Evolutionary conservation across 768 basidiomycete species (phyloP), one percentile per base, ranked within the genome.

Genomic region (Auricularia sp.): DNA sequence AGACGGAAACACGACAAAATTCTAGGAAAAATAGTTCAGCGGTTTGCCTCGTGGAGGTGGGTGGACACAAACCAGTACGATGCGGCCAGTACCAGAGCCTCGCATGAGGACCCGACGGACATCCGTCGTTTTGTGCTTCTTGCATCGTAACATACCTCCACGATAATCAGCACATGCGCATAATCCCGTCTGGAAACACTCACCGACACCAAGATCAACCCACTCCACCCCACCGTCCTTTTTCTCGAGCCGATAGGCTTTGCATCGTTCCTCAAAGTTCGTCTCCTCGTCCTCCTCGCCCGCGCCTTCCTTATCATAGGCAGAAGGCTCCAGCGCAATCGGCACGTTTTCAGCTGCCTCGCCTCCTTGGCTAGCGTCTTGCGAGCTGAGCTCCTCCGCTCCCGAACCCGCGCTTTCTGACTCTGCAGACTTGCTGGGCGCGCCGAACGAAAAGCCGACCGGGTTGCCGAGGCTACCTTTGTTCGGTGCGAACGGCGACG

Each of bases 201-300:
- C 67, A 87, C 88, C 90, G 64, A 84, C 70, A 60, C 91, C 90
- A 63, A 88, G 70, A 65, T 88, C 87, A 33, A 74, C 78, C 90
- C 89, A 91, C 36, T 79, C 78, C 47, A 72, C 66, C 63, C 73
- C 67, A 65, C 80, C 72, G 66, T 81, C 80, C 12, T 78, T 76
- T 16, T 76, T 73, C 4, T 33, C 56, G 71, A 91, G 69, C 70
- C 80, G 82, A 71, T 77, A 90, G 33, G 85, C 84, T 72, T 88
- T 91, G 60, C 83, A 74, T 72, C 79, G 83, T 60, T 83, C 77
- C 56, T 77, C 74, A 72, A 88, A 79, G 35, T 75, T 74, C 3
- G 88, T 91, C 65, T 84, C 84, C 70, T 93, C 91, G 47, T 87
- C 80, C 71, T 93, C 88, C 74, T 93, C 91, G 35, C 91, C 91